Base-by-base conservation (phyloP, 768 basidiomycete species). In the Lactifluus hygrophoroides region DNA sequence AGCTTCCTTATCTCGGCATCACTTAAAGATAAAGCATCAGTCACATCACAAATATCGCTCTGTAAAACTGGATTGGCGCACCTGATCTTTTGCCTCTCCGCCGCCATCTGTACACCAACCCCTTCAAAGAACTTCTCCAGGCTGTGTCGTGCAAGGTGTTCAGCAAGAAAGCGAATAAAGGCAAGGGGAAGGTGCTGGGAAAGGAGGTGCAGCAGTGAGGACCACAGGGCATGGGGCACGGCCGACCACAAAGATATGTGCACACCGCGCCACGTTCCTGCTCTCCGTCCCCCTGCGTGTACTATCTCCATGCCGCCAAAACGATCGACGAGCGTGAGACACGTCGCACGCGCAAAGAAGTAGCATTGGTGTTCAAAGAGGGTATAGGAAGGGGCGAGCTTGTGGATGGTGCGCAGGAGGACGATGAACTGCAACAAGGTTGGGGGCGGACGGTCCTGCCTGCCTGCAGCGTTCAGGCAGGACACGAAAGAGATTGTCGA, bases 231-330 rank as follows among this genome's bases (percentile, higher is more conserved):
- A 3, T 43, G 37, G 17, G 32, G 45, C 3, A 54, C 50, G 16
- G 64, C 61, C 9, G 55, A 58, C 30, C 56, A 64, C 10, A 59
- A 19, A 30, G 64, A 64, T 2, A 63, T 47, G 51, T 63, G 64
- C 16, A 58, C 51, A 16, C 64, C 57, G 11, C 57, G 57, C 49
- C 57, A 63, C 13, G 64, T 64, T n/a, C 45, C 57, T 11, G 44
- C 61, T n/a, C 54, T 19, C 27, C 27, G 11, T 17, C 37, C 58
- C 25, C 32, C 58, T 34, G 54, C 40, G n/a, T n/a, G 19, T 49
- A 43, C 47, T 28, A 40, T 23, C n/a, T 59, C 61, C 4, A 21
- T n/a, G 11, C 61, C 61, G 6, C 40, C 38, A 37, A 59, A 63
- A 23, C 53, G 40, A n/a, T 47, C 48, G 23, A 43, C 5, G 27